Evolutionary conservation across 2,329 filamentous ascomycete species (phyloP).

Genomic region (Alternaria arborescens): DNA sequence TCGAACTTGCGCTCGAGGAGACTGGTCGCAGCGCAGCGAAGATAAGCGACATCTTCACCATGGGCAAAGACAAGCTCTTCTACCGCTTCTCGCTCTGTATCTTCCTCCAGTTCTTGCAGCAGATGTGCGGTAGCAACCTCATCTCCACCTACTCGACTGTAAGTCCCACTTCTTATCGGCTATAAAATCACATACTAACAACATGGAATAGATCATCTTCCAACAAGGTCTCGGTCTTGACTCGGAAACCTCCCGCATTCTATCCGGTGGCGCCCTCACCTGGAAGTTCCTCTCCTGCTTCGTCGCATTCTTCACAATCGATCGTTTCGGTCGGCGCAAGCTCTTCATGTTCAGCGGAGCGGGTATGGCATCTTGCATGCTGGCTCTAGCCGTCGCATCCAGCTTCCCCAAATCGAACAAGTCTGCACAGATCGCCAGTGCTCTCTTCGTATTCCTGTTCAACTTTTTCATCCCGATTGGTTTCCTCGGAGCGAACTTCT

Average conservation of each 20-base stretch:
- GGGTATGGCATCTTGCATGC: slow-evolving; percentile 65
- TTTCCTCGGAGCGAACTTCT: slow-evolving; percentile 67
- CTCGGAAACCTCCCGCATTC: slow-evolving; percentile 64
- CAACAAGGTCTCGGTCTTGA: slow-evolving; percentile 55
- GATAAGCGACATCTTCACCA: slow-evolving; percentile 63
- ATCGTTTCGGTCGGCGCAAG: slow-evolving; percentile 71
- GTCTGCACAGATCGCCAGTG: slow-evolving; percentile 60
- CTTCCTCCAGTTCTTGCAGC: slow-evolving; percentile 61
- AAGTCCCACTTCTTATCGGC: slow-evolving; percentile 55
- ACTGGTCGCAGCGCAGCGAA: slow-evolving; percentile 67
- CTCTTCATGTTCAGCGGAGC: slow-evolving; percentile 62
- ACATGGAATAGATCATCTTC: slow-evolving; percentile 47
- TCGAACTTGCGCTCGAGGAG: slow-evolving; percentile 59
- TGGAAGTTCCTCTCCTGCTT: slow-evolving; percentile 66
- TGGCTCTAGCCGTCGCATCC: slow-evolving; percentile 62
- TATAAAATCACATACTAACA: not conserved
- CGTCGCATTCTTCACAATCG: slow-evolving; percentile 75
- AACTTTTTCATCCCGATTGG: slow-evolving; percentile 69
- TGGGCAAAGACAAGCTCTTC: slow-evolving; percentile 71
- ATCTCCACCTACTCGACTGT: slow-evolving; percentile 59
- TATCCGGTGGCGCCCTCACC: slow-evolving; percentile 67
- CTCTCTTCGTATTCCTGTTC: slow-evolving; percentile 67
- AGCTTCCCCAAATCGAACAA: slow-evolving; percentile 58
- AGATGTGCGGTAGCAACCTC: slow-evolving; percentile 61
- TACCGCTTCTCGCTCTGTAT: slow-evolving; percentile 64